Evolutionary conservation across 371 early-diverging fungal genomes (phyloP), one percentile per base, ranked within the genome.

Genomic region (Mucor indicus): DNA sequence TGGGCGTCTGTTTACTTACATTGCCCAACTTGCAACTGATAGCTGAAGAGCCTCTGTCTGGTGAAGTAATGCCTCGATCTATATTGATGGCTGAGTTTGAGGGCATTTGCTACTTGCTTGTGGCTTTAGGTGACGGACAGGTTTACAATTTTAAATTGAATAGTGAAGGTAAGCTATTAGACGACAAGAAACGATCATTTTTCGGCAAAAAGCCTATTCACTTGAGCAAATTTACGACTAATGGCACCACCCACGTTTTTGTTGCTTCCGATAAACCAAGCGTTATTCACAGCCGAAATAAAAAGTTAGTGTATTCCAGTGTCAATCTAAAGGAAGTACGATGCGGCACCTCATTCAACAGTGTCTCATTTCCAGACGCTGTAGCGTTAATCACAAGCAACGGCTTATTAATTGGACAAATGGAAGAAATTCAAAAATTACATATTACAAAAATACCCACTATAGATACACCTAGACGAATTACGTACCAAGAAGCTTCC

Each of bases 241-340:
- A 77, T 35, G 87, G 82, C 16, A 61, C 65, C 38, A 69, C 56
- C 4, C 80, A 85, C 52, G 90, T 95, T 7, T 95, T 96, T 80
- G 90, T 87, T 0, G 85, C 91, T 7, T 87, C 89, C 2, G 95
- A 95, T 57, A 81, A 88, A 22, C 93, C 97, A 0, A 87, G 94
- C 3, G 86, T 96, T 15, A 83, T 96, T 23, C 81, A 83, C 33
- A 81, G 80, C 41, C 74, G 75, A 21, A 84, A 83, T 54, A 79
- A 84, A 15, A 89, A 91, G 59, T 79, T 96, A 2, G 52, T 88
- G 27, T 94, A 85, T 55, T 89, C 92, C 7, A 89, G 82, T 52
- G 90, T 96, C 25, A 93, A 96, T 62, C 58, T 90, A 10, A 86
- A 82, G 77, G 83, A 86, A 38, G 83, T 89, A 2, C 62, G 73